Conservation (phyloP, 2,329 filamentous ascomycete species). For the Cordyceps militaris region DNA sequence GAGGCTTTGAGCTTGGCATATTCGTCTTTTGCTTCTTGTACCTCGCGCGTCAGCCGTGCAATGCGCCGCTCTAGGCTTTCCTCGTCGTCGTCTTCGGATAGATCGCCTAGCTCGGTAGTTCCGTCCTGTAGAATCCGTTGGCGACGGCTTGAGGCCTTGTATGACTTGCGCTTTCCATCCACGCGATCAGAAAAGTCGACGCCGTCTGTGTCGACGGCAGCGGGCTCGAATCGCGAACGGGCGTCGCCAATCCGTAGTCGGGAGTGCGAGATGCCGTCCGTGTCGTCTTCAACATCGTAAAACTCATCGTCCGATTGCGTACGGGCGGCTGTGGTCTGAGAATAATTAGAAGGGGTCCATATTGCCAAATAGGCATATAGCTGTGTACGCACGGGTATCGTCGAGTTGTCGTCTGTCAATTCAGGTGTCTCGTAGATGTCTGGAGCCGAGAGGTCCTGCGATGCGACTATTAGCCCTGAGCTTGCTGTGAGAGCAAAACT, state of each 20-base stretch:
- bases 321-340: conserved; percentile 47
- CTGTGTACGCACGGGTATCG: conserved; percentile 57
- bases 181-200: conserved; percentile 90
- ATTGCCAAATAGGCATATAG: background rate
- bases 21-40: conserved; percentile 64
- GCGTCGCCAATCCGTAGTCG: conserved; percentile 72
- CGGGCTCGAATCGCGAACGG: conserved; percentile 68
- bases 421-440: conserved; percentile 97
- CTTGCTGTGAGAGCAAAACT: conserved; percentile 15
- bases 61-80: conserved; percentile 74
- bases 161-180: conserved; percentile 73
- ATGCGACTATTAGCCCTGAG: conserved; percentile 30
- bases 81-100: conserved; percentile 66
- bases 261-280: conserved; percentile 65
- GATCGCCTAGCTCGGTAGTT: conserved; percentile 61
- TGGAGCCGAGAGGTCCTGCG: conserved; percentile 70
- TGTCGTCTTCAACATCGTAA: conserved; percentile 55
- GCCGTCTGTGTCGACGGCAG: conserved; percentile 66
- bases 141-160: conserved; percentile 65
- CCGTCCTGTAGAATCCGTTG: conserved; percentile 56
- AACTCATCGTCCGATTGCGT: conserved; percentile 57
- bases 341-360: conserved; percentile 22
- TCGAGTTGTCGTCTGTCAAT: conserved; percentile 82
- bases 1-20: conserved; percentile 48
- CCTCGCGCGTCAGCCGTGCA: conserved; percentile 73